phyloP scores from a whole-genome alignment of 345 rosid genomes.

The Adansonia digitata region DNA sequence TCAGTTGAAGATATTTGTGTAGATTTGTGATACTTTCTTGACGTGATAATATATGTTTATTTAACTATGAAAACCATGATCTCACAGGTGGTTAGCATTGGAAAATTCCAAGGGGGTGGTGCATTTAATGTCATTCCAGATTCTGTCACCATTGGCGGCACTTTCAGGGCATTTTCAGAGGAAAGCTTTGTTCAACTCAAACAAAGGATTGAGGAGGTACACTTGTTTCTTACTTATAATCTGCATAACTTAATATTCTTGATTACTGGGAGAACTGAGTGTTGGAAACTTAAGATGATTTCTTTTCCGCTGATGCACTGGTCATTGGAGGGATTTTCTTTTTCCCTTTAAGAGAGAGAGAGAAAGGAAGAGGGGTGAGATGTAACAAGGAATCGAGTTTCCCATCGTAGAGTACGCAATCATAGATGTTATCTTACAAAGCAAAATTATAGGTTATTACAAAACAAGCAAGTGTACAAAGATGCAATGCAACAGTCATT shows the following conservation, averaged over 20 bases:
- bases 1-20: neutral
- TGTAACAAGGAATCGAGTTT: neutral
- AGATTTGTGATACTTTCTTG: neutral
- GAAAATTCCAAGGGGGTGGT: conserved; percentile 61
- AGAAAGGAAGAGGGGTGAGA: neutral
- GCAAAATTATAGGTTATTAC: conserved; percentile 45
- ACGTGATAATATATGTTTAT: neutral
- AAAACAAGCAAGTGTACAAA: conserved; percentile 65
- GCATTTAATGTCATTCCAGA: conserved; percentile 89
- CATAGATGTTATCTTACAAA: neutral
- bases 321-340: neutral
- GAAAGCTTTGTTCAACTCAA: conserved; percentile 46
- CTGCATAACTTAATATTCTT: neutral
- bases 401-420: neutral
- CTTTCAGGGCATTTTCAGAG: conserved; percentile 60
- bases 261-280: neutral
- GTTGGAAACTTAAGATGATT: neutral
- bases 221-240: neutral
- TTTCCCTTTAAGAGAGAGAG: neutral
- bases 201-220: conserved; percentile 70
- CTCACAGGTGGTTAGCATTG: conserved; percentile 68
- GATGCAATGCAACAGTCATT: conserved; percentile 57
- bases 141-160: conserved; percentile 72
- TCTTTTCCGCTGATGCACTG: neutral
- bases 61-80: neutral